phyloP scores from a whole-genome alignment of 331 rosid species.

The Pyracantha coccinea region DNA sequence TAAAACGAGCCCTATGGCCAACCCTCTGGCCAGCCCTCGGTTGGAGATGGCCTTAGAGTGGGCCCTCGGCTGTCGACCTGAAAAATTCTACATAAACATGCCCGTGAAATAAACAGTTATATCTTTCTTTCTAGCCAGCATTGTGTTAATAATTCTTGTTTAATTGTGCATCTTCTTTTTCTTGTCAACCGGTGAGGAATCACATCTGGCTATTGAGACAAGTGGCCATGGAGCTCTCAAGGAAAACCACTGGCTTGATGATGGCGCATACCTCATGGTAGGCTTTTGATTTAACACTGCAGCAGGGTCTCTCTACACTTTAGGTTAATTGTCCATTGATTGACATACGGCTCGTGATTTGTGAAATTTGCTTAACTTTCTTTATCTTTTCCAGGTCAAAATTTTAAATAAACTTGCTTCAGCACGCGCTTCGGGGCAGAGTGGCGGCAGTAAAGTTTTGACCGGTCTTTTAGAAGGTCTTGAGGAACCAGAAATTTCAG shows the following conservation, averaged over 20 bases:
- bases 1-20: too few relatives aligned
- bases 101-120: too few relatives aligned
- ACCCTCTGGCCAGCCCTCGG: too few relatives aligned
- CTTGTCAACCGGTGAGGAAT: slow-evolving; percentile 61
- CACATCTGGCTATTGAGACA: slow-evolving; percentile 95
- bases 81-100: too few relatives aligned
- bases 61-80: too few relatives aligned
- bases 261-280: slow-evolving; percentile 98
- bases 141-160: not conserved
- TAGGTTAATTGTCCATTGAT: not conserved
- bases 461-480: slow-evolving; percentile 70
- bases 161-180: not conserved
- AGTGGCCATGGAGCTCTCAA: slow-evolving; percentile 99
- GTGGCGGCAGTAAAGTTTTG: slow-evolving; percentile 79
- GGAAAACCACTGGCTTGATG: slow-evolving; percentile 98
- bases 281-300: not conserved
- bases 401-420: slow-evolving; percentile 86
- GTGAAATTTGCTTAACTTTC: not conserved
- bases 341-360: not conserved
- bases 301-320: not conserved
- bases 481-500: slow-evolving; percentile 66
- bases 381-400: slow-evolving; percentile 51
- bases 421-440: slow-evolving; percentile 64
- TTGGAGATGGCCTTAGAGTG: too few relatives aligned
- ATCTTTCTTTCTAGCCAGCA: too few relatives aligned